Base-by-base conservation (phyloP, 768 basidiomycete species). In the Sarcodon aspratus region DNA sequence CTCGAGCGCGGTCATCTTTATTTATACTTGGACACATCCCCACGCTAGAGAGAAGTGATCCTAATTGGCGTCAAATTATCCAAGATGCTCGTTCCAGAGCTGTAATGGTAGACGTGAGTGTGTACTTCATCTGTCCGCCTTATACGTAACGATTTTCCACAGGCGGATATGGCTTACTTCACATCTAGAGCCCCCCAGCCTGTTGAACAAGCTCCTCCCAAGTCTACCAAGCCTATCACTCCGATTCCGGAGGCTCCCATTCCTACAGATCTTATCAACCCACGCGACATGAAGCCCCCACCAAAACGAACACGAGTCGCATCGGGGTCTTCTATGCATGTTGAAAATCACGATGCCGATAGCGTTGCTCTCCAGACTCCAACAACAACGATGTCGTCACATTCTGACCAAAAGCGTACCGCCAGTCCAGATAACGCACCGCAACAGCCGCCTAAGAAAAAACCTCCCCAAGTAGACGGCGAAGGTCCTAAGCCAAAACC, bases 1-100 rank as follows among this genome's bases (percentile, higher is more conserved):
- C 95, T n/a, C 82, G 96, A 57, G 91, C 95, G 3, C 88, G 85
- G 58, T 91, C 91, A 7, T 96, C 95, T 9, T 67, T 99, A 2
- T 99, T 93, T 63, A 82, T 99, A 48, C 73, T 99, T 32, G 96
- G 96, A 7, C 82, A 98, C 63, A 84, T 82, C 10, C 69, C 89
- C 7, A 98, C 94, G 1, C 73, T 99, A 6, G 86, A 93, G 62
- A 72, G 93, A 48, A 90, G 91, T 54, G 82, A 94, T 55, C 67
- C 71, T 13, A 79, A 71, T 10, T 97, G 94, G 94, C 73, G 71
- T 50, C 67, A 71, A 31, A 93, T 96, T 43, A 73, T 96, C 21
- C 62, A 68, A 15, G 84, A 97, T 60, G 90, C 94, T 7, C 70
- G 80, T 48, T 66, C 73, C 10, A 74, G 91, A 48, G 70, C 72